Evolutionary conservation across 176 grass and related monocot genomes (phyloP).

Genomic region (Elaeis guineensis): DNA sequence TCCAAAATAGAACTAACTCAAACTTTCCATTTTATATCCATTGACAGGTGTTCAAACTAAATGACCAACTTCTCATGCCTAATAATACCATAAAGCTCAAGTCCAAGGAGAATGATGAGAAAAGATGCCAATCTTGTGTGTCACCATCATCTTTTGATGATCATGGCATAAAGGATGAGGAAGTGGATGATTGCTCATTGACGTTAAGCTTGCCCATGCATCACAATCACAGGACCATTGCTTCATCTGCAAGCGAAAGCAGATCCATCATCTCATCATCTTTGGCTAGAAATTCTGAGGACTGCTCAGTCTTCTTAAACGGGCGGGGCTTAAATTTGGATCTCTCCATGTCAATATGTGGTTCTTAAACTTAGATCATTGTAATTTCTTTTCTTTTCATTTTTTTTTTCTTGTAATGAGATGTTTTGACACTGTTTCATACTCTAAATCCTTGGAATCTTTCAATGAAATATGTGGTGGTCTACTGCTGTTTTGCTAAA

Average conservation of each 20-base stretch:
- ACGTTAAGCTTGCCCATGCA: conserved; percentile 48
- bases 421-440: no score
- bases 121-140: not conserved
- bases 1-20: no score
- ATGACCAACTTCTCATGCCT: conserved; percentile 13
- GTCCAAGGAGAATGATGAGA: conserved; percentile 13
- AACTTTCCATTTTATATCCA: no score
- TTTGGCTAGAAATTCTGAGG: conserved; percentile 36
- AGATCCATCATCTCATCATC: conserved; percentile 48
- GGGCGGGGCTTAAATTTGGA: conserved; percentile 48
- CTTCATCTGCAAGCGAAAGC: conserved; percentile 43
- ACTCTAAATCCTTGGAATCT: no score
- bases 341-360: conserved; percentile 73
- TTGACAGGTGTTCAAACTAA: conserved; percentile 28
- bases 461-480: no score
- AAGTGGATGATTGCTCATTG: conserved; percentile 30
- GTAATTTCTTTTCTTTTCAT: conserved; percentile 1
- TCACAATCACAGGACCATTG: conserved; percentile 2
- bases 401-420: not conserved
- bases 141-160: conserved; percentile 6
- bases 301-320: conserved; percentile 37
- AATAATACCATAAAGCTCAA: not conserved
- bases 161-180: not conserved
- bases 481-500: no score
- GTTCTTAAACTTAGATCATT: conserved; percentile 28